Evolutionary conservation across 1,284 basidiomycete genomes (phyloP).

Genomic region (Ustanciosporium gigantosporum): DNA sequence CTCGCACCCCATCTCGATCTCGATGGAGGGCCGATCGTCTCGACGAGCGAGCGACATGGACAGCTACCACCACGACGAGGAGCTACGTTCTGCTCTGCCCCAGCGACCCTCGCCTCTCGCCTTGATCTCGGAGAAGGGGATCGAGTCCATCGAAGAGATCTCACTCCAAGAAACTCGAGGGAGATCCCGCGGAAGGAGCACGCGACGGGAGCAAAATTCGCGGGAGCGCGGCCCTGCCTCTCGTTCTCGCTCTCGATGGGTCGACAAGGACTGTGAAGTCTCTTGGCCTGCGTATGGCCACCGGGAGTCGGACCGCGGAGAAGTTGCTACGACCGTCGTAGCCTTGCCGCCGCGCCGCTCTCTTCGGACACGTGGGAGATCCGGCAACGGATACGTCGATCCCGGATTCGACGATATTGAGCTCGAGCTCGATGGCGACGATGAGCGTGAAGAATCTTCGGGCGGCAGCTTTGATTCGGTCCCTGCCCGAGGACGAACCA

Average conservation of each 20-base stretch:
- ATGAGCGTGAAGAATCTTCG: conserved; percentile 30
- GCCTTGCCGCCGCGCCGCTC: not conserved
- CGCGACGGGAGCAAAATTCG: conserved; percentile 21
- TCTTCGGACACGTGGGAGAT: conserved; percentile 2
- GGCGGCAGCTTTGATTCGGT: conserved; percentile 18
- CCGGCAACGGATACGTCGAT: conserved; percentile 10
- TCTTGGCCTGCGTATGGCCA: conserved; percentile 40
- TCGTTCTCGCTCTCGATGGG: conserved; percentile 18
- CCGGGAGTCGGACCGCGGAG: conserved; percentile 16
- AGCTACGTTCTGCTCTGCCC: conserved; percentile 24
- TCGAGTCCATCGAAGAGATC: no score
- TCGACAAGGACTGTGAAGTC: conserved; percentile 28
- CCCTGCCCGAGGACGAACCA: conserved; percentile 6
- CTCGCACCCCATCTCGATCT: conserved; percentile 34
- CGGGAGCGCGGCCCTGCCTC: conserved; percentile 25
- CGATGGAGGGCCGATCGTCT: conserved; percentile 8
- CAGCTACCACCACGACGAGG: conserved; percentile 27
- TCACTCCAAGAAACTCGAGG: conserved; percentile 6
- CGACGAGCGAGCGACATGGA: conserved; percentile 18
- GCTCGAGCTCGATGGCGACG: conserved; percentile 45
- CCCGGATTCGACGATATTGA: conserved; percentile 50
- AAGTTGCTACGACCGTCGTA: conserved; percentile 1
- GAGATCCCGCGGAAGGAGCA: conserved; percentile 18
- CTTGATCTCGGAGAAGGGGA: conserved; percentile 21
- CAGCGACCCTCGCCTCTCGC: conserved; percentile 23